Evolutionary conservation across 2,329 filamentous ascomycete species (phyloP).

Genomic region (Neoscytalidium dimidiatum): DNA sequence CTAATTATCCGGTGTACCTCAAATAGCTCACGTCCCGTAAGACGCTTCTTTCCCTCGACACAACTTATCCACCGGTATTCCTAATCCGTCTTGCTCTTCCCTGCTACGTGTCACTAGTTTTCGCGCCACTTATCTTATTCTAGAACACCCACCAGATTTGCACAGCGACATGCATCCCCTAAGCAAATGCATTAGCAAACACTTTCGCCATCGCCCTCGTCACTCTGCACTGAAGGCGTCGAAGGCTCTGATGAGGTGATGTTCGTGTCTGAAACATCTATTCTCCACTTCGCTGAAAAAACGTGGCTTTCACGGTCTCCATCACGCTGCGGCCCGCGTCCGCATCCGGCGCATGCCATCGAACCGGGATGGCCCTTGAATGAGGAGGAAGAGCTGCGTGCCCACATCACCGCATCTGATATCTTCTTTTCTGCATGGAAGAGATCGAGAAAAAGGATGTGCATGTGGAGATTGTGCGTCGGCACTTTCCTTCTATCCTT

Average conservation of each 20-base stretch:
- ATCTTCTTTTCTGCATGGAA: background rate
- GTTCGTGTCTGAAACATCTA: conserved; percentile 1
- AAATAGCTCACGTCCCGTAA: too few relatives aligned
- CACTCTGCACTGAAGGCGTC: background rate
- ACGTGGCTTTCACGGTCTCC: conserved; percentile 5
- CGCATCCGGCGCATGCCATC: conserved; percentile 15
- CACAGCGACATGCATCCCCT: too few relatives aligned
- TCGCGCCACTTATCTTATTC: too few relatives aligned
- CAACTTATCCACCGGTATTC: too few relatives aligned
- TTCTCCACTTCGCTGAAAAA: conserved; percentile 4
- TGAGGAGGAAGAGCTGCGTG: background rate
- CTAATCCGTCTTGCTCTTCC: too few relatives aligned
- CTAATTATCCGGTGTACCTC: too few relatives aligned
- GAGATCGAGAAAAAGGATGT: background rate
- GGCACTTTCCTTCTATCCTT: background rate
- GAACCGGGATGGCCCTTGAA: conserved; percentile 10
- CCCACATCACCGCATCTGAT: background rate
- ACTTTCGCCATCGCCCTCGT: background rate
- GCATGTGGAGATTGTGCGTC: background rate
- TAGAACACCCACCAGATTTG: too few relatives aligned
- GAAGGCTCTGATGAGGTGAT: background rate
- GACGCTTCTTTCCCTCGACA: too few relatives aligned
- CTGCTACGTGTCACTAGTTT: too few relatives aligned
- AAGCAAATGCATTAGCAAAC: too few relatives aligned
- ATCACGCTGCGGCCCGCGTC: conserved; percentile 15